Evolutionary conservation across 192 early-diverging fungal genomes (phyloP).

Genomic region (Jimgerdemannia lactiflua): DNA sequence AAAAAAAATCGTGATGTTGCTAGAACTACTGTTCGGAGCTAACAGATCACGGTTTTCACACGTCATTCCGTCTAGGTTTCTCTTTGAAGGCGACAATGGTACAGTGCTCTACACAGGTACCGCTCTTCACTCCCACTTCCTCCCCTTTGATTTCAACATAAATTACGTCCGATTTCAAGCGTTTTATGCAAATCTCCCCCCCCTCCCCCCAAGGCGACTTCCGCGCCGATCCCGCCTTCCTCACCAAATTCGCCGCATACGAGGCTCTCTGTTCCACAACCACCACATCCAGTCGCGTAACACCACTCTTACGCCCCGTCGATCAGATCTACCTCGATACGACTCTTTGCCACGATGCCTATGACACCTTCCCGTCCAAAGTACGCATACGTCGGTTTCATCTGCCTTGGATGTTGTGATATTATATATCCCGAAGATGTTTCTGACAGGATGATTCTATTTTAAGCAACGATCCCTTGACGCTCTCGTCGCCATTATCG

Average conservation of each 20-base stretch:
- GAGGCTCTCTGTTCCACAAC: slow-evolving; percentile 15
- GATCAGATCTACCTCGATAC: slow-evolving; percentile 49
- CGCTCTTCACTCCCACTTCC: no score
- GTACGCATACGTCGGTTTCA: slow-evolving; percentile 10
- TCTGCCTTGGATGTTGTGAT: no score
- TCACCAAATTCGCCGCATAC: slow-evolving; percentile 1
- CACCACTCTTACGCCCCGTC: slow-evolving; percentile 5
- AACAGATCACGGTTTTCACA: not conserved
- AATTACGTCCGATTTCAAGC: no score
- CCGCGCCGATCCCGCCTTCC: slow-evolving; percentile 28
- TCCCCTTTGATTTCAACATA: no score
- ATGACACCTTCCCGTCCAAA: slow-evolving; percentile 31
- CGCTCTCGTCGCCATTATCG: slow-evolving; percentile 27
- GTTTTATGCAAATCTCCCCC: no score
- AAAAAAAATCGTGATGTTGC: not conserved
- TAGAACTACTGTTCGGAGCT: not conserved
- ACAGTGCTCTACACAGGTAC: slow-evolving; percentile 27
- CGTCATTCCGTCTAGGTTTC: slow-evolving; percentile 9
- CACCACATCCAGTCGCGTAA: not conserved
- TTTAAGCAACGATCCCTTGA: slow-evolving; percentile 20
- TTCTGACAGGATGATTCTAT: not conserved
- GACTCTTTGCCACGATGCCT: slow-evolving; percentile 38
- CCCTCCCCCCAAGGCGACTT: slow-evolving; percentile 23
- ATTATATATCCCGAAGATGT: no score
- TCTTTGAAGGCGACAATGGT: slow-evolving; percentile 32